Conservation (phyloP, 805 yeast genomes). For the Scheffersomyces spartinae region DNA sequence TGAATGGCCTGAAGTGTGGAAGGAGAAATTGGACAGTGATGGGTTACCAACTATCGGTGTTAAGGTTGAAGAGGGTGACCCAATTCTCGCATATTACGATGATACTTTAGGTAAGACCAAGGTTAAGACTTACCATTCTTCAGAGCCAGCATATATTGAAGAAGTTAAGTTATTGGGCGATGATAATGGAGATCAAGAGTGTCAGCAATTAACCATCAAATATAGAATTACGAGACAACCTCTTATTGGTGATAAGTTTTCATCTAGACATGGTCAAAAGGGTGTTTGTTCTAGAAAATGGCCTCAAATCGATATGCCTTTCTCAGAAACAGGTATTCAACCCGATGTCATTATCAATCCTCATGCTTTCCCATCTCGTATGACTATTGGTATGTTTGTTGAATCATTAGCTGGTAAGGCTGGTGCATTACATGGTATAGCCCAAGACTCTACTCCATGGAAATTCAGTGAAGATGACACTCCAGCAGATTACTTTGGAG, state of each 20-base stretch:
- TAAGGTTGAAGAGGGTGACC: constrained; percentile 89
- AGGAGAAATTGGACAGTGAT: constrained; percentile 76
- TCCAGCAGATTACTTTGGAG: constrained; percentile 96
- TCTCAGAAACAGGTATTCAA: constrained; percentile 89
- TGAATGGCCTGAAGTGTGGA: constrained; percentile 88
- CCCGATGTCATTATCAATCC: constrained; percentile 98
- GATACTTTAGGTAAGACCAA: constrained; percentile 85
- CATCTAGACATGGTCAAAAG: constrained; percentile 96
- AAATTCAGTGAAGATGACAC: constrained; percentile 82
- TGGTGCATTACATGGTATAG: constrained; percentile 94
- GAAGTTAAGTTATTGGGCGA: constrained; percentile 90
- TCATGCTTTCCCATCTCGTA: constrained; percentile 99
- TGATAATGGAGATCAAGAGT: constrained; percentile 63
- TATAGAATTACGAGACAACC: constrained; percentile 88
- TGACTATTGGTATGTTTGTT: constrained; percentile 99
- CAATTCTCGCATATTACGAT: constrained; percentile 85
- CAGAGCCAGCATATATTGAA: constrained; percentile 90
- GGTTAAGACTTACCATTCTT: constrained; percentile 84
- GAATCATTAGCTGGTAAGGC: constrained; percentile 98
- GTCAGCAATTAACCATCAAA: constrained; percentile 79
- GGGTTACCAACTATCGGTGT: constrained; percentile 89
- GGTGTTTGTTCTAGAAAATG: constrained; percentile 98
- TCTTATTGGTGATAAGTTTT: constrained; percentile 92
- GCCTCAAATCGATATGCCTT: constrained; percentile 97
- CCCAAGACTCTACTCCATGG: constrained; percentile 98